These are phyloP conservation scores for Curvularia eragrostidis DNA, from an alignment of 2,329 filamentous ascomycete genomes.

Conservation along the genomic window DNA sequence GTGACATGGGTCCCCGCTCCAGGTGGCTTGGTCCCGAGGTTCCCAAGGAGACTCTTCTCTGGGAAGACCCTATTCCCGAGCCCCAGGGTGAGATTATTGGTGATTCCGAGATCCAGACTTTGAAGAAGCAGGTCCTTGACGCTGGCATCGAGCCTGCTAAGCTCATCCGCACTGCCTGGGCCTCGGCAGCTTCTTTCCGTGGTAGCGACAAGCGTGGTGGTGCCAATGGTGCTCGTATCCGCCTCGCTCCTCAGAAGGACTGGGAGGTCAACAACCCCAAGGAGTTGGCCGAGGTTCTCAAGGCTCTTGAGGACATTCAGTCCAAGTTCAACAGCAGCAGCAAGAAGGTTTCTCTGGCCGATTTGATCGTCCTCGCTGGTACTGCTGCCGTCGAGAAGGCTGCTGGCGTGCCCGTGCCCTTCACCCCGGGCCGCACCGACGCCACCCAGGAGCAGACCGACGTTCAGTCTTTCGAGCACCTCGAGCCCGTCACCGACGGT, in stretches of 20 bases:
- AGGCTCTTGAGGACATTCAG: conserved; percentile 69
- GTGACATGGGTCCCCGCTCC: conserved; percentile 74
- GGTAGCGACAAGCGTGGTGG: conserved; percentile 81
- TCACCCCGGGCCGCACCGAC: conserved; percentile 75
- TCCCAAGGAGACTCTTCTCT: conserved; percentile 71
- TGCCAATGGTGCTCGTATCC: conserved; percentile 80
- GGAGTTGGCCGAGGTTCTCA: conserved; percentile 68
- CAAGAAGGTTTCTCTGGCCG: conserved; percentile 80
- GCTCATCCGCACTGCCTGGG: conserved; percentile 62
- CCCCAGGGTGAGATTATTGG: conserved; percentile 65
- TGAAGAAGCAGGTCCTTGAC: conserved; percentile 73
- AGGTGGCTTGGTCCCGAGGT: conserved; percentile 79
- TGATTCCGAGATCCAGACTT: conserved; percentile 65
- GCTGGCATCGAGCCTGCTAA: conserved; percentile 66
- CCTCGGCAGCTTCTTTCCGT: conserved; percentile 47
- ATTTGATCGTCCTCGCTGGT: conserved; percentile 79
- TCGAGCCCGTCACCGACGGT: conserved; percentile 74
- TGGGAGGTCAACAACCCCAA: conserved; percentile 78
- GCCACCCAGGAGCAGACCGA: conserved; percentile 77
- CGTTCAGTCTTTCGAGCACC: conserved; percentile 65
- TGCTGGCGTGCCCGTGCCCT: conserved; percentile 69
- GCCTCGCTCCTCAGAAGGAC: conserved; percentile 72
- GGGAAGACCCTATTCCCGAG: conserved; percentile 76
- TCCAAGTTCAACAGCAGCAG: conserved; percentile 70
- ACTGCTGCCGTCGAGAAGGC: conserved; percentile 75